Percentiles rank a stretch among this genome's conserved stretches.
These are phyloP conservation scores for Camellia granthamiana DNA, from an alignment of 148 eudicot genomes.

Conservation along the genomic window DNA sequence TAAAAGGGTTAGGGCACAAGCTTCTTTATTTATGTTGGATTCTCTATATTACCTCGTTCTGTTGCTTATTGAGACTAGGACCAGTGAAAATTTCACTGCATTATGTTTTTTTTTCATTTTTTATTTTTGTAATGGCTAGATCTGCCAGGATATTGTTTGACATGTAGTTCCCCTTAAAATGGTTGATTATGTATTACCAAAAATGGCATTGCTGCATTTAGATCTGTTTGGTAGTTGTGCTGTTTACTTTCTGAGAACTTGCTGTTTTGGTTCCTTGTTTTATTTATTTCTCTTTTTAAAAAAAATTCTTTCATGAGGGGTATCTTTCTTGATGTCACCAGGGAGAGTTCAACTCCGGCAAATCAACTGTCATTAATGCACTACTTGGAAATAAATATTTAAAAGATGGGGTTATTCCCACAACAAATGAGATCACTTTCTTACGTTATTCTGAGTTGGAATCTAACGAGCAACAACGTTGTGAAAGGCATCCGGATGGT, in stretches of 20 bases:
- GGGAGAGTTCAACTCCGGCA: slow-evolving; percentile 99
- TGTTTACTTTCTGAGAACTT: neutral
- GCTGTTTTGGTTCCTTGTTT: neutral
- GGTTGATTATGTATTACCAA: neutral
- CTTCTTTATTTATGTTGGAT: neutral
- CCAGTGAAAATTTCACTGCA: neutral
- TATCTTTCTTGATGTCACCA: slow-evolving; percentile 27
- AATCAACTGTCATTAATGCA: slow-evolving; percentile 93
- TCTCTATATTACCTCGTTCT: neutral
- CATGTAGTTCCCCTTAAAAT: neutral
- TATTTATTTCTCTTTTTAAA: neutral
- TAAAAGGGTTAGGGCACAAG: neutral
- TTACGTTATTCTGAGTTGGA: slow-evolving; percentile 66
- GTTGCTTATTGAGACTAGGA: neutral
- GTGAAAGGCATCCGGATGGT: slow-evolving; percentile 90
- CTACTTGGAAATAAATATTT: slow-evolving; percentile 79
- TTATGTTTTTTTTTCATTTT: neutral
- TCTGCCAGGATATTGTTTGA: neutral
- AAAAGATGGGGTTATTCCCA: slow-evolving; percentile 94
- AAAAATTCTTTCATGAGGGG: neutral
- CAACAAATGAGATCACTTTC: slow-evolving; percentile 96
- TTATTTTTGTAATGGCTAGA: neutral
- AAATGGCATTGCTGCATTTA: neutral
- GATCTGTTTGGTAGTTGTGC: neutral
- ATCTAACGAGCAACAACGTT: slow-evolving; percentile 54